phyloP scores from a whole-genome alignment of 2,329 filamentous ascomycete genomes.

The Fusarium sp. region DNA sequence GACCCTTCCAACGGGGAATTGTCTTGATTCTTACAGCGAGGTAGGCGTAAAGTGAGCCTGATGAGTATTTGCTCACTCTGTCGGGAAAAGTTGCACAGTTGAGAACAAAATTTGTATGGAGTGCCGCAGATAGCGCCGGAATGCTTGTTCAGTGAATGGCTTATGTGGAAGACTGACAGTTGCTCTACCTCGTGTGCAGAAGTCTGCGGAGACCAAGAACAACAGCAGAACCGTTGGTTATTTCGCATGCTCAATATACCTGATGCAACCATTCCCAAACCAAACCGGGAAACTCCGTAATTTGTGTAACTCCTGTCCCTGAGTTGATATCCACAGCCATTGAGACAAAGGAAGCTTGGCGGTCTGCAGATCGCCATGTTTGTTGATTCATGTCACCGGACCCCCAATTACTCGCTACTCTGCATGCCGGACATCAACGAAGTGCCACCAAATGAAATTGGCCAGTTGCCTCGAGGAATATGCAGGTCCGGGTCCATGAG shows the following conservation, averaged over 20 bases:
- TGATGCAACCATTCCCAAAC: neutral
- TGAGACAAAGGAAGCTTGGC: neutral
- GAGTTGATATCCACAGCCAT: neutral
- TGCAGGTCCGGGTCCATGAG: neutral
- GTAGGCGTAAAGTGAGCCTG: too few species aligned
- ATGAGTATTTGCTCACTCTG: too few species aligned
- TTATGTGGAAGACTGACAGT: neutral
- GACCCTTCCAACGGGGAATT: too few species aligned
- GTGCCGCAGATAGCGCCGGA: neutral
- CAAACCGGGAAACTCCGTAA: neutral
- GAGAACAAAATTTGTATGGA: too few species aligned
- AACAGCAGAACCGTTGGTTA: neutral
- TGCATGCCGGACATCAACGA: neutral
- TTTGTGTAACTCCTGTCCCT: neutral
- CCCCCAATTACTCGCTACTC: neutral
- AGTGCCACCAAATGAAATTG: neutral
- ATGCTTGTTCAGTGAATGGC: neutral
- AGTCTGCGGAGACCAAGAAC: neutral
- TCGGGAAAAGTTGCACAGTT: too few species aligned
- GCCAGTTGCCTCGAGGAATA: neutral
- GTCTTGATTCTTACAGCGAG: too few species aligned
- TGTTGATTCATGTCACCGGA: neutral
- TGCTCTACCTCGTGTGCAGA: neutral
- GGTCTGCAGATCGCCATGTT: neutral
- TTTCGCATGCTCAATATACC: neutral